These are phyloP conservation scores for barley (Hordeum vulgare) DNA, from an alignment of 176 grass and related monocot genomes.

Conservation along the genomic window DNA sequence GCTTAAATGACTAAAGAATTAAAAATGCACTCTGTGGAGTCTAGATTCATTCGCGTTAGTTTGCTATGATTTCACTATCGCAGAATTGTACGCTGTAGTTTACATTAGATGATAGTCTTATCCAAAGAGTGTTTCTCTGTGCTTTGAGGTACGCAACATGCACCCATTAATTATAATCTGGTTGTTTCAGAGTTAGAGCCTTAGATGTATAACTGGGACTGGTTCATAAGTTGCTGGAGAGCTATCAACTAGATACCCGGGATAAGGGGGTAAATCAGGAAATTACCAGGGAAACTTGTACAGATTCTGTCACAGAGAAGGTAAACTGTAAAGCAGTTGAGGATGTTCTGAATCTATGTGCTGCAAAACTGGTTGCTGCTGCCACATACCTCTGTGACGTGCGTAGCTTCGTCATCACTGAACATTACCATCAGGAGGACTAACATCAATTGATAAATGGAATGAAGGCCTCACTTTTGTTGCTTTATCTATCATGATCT, in stretches of 20 bases:
- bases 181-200: background rate
- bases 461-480: background rate
- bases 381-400: background rate
- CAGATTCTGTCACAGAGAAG: background rate
- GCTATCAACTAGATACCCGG: background rate
- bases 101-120: background rate
- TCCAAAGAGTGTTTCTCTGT: background rate
- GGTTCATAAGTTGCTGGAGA: background rate
- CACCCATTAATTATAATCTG: background rate
- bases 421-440: background rate
- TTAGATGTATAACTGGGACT: background rate
- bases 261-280: background rate
- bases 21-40: background rate
- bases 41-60: background rate
- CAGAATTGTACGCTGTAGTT: background rate
- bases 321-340: background rate
- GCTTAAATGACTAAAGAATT: background rate
- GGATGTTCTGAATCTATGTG: background rate
- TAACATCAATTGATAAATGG: background rate
- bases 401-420: background rate
- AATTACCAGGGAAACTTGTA: background rate
- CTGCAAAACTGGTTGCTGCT: background rate
- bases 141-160: background rate
- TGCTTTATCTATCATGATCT: background rate
- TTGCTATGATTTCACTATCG: background rate